Base-by-base conservation (phyloP, 2,329 filamentous ascomycete species). In the Dichotomopilus funicola region DNA sequence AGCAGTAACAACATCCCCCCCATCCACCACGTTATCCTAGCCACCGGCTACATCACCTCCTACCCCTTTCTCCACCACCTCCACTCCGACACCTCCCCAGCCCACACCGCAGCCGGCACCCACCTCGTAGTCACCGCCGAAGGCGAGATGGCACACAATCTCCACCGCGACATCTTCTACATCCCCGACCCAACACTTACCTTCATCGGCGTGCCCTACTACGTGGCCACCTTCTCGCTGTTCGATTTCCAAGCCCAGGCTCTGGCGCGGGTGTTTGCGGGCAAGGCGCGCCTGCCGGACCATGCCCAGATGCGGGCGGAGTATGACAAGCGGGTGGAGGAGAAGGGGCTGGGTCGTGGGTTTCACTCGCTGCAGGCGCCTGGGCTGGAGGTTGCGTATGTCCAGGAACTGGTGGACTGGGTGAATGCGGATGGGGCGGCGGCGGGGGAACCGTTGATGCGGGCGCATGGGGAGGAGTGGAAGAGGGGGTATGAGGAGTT, bases 91-190 rank as follows among this genome's bases (percentile, higher is more conserved):
- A 70, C 69, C 0, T 44, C 70, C 0, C 50, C 69, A 0, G 19
- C 19, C 19, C 68, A 73, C 0, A 67, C 76, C 1, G 64, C 79
- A 0, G 83, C 82, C 0, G 72, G 76, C 40, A 75, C 81, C 0
- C 71, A 66, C 0, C 67, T 81, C 0, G 70, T 89, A 0, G 79
- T 89, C 4, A 88, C 81, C 0, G 68, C 74, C 0, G 82, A 87
- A 45, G 85, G 85, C 1, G 76, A 75, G 10, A 80, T 83, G 65
- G 72, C 76, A 4, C 85, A 88, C 63, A 88, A 88, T 60, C 71
- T 88, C 1, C 81, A 88, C 71, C 81, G 81, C 56, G 85, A 89
- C 64, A 83, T 88, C 11, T 88, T 86, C 65, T 88, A 87, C 67
- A 87, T 87, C 44, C 76, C 77, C 0, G 84, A 88, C 57, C 83